Base-by-base conservation (phyloP, 768 basidiomycete genomes). In the Amanita fuliginea region DNA sequence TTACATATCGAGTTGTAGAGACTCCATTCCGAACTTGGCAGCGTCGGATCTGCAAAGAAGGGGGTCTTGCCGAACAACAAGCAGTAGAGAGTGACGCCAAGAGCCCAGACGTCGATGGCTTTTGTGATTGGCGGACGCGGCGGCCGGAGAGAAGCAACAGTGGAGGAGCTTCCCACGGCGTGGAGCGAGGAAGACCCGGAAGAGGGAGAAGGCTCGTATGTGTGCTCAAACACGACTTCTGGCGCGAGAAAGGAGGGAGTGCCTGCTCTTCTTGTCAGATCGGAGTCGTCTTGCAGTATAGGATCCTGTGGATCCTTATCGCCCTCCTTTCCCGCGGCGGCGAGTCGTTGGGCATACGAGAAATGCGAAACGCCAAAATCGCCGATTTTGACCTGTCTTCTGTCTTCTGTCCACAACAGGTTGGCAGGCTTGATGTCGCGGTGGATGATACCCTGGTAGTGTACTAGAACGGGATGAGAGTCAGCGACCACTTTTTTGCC, bases 381-480 rank as follows among this genome's bases (percentile, higher is more conserved):
- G 22, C 86, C 91, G 53, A 99, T 98, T 67, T 99, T 99, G 67
- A 98, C 94, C 51, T 78, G 79, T 52, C 79, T 78, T 47, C 88
- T 82, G 68, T 95, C 87, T 22, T 76, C 74, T 2, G 86, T 86
- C 82, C 89, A 92, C 24, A 99, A 76, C 19, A 99, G 80, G 65
- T 99, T 99, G 41, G 93, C 90, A 22, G 96, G 96, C 62, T 99
- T 99, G 71, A 99, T 98, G 68, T 99, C 96, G 51, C 96, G 89
- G 67, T 99, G 96, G 44, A 99, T 97, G 64, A 99, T 98, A 19
- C 95, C 96, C 61, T 98, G 93, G 59, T 86, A 80, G 62, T 99
- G 96, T 1, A 99, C 95, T 98, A 60, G n/a, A n/a, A 50, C 46
- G 47, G 51, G 36, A 51, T 46, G 36, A 47, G 50, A 10, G 30